phyloP scores from a whole-genome alignment of 2,329 filamentous ascomycete species.

The Stagonosporopsis rhizophila region DNA sequence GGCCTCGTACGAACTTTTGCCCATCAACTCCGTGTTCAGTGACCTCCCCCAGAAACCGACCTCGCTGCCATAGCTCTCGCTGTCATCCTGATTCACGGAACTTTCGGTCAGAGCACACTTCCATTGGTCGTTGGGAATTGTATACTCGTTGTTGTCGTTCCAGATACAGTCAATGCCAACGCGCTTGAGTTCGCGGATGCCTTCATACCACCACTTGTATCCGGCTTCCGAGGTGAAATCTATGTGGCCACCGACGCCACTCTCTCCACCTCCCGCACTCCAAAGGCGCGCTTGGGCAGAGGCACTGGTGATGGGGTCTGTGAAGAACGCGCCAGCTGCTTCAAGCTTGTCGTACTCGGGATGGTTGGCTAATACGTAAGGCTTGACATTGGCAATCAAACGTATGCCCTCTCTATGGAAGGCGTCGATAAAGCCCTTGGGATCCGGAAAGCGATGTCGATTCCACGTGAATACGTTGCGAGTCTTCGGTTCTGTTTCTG shows the following conservation, averaged over 20 bases:
- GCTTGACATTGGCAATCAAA: conserved; percentile 75
- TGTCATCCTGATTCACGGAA: conserved; percentile 38
- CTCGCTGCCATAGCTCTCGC: conserved; percentile 52
- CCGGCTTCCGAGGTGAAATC: conserved; percentile 74
- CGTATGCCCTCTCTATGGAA: conserved; percentile 71
- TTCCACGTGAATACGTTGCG: conserved; percentile 78
- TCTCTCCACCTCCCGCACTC: conserved; percentile 75
- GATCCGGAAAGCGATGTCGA: conserved; percentile 71
- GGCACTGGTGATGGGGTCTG: conserved; percentile 56
- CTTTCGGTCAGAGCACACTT: conserved; percentile 62
- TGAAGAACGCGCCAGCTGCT: conserved; percentile 68
- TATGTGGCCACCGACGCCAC: conserved; percentile 73
- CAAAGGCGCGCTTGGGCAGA: conserved; percentile 69
- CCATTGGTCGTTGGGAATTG: conserved; percentile 71
- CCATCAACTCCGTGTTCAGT: conserved; percentile 74
- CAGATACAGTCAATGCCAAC: conserved; percentile 76
- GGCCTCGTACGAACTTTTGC: conserved; percentile 73
- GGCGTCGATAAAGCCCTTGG: conserved; percentile 66
- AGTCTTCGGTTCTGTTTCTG: conserved; percentile 71
- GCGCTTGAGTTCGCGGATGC: conserved; percentile 66
- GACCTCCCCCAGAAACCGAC: conserved; percentile 74
- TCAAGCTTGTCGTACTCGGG: conserved; percentile 69
- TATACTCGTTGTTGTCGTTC: conserved; percentile 83
- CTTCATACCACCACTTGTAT: conserved; percentile 75
- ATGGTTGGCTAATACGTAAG: conserved; percentile 72